Percentiles rank a stretch among this genome's conserved stretches.
Conservation (phyloP, 73 alveolate species). For the Diophrys appendiculata region DNA sequence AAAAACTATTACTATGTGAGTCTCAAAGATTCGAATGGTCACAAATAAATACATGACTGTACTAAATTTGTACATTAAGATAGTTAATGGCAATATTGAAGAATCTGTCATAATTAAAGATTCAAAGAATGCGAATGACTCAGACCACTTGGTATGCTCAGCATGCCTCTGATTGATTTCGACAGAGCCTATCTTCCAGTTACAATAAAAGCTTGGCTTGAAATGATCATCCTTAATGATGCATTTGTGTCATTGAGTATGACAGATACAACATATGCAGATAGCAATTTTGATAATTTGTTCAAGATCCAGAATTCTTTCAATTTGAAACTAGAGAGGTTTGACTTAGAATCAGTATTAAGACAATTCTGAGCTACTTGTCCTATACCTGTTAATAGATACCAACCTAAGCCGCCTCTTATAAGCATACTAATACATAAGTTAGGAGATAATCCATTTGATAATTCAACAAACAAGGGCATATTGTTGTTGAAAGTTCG, state of each 20-base stretch:
- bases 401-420: background rate
- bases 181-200: conserved; percentile 9
- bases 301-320: background rate
- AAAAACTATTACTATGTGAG: background rate
- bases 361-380: conserved; percentile 8
- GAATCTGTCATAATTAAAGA: conserved; percentile 1
- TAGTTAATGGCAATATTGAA: conserved; percentile 4
- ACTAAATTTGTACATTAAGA: background rate
- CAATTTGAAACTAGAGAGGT: background rate
- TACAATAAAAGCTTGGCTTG: conserved; percentile 13
- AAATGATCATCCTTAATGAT: conserved; percentile 5
- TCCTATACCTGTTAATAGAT: background rate
- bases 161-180: background rate
- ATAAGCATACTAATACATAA: background rate
- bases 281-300: background rate
- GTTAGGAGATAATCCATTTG: background rate
- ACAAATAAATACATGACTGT: conserved; percentile 7
- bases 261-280: background rate
- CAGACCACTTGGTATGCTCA: background rate
- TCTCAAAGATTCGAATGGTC: conserved; percentile 4
- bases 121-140: background rate
- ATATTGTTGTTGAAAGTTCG: background rate
- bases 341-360: background rate
- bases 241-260: background rate
- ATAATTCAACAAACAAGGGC: background rate